phyloP scores from a whole-genome alignment of 306 rosid genomes.

The Trifolium subterraneum region DNA sequence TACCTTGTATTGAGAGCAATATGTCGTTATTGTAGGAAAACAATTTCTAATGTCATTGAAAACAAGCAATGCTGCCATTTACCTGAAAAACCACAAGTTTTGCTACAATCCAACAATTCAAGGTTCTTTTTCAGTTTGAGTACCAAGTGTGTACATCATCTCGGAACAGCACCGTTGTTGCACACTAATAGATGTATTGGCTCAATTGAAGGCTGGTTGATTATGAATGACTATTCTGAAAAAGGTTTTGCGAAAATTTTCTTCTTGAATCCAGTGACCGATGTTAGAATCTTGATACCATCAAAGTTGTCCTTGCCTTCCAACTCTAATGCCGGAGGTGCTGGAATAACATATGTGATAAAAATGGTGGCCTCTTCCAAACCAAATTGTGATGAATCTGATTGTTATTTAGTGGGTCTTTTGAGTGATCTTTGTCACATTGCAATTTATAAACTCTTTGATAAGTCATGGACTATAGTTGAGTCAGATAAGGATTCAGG shows the following conservation, averaged over 20 bases:
- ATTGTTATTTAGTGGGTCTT: not conserved
- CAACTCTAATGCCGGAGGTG: not conserved
- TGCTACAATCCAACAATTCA: not conserved
- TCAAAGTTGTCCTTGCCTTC: not conserved
- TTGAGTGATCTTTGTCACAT: not conserved
- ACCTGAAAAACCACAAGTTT: not conserved
- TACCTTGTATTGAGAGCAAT: too few relatives aligned
- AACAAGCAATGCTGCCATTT: not conserved
- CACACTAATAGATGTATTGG: not conserved
- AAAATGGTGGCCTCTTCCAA: constrained; percentile 15
- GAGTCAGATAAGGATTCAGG: not conserved
- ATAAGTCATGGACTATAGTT: not conserved
- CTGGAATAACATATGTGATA: not conserved
- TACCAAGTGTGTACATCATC: not conserved
- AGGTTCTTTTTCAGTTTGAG: not conserved
- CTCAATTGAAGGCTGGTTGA: not conserved
- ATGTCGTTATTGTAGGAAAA: not conserved
- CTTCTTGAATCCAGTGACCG: constrained; percentile 15
- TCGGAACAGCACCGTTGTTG: not conserved
- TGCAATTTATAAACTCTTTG: not conserved
- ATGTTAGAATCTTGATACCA: not conserved
- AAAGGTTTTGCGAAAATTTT: not conserved
- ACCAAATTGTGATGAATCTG: not conserved
- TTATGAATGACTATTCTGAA: not conserved
- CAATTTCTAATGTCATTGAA: not conserved